Conservation (phyloP, 2,329 filamentous ascomycete genomes). For the Dactylellina parvicollis region DNA sequence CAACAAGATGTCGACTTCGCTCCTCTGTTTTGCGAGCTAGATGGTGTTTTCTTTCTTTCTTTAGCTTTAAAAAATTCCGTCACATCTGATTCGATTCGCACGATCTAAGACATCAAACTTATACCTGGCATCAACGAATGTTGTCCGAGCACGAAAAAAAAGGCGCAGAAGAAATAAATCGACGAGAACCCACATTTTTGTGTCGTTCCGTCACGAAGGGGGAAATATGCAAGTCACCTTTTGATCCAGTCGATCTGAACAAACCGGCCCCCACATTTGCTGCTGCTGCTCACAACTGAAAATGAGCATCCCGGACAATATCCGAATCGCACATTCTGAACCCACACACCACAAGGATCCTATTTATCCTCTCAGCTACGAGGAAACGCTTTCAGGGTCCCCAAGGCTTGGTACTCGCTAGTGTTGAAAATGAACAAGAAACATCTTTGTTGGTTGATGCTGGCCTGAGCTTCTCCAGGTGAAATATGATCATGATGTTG, state of each 20-base stretch:
- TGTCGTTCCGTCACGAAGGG: constrained; percentile 1
- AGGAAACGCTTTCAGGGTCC: not conserved
- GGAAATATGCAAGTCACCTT: constrained; percentile 37
- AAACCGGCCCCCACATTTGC: constrained; percentile 20
- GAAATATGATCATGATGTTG: too few species aligned
- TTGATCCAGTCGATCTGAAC: constrained; percentile 3
- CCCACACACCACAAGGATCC: constrained; percentile 23
- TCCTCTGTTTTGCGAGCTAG: constrained; percentile 12
- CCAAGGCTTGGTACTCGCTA: not conserved
- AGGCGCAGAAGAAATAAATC: constrained; percentile 1
- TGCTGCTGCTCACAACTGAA: constrained; percentile 8
- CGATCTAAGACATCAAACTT: constrained; percentile 40
- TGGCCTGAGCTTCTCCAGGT: constrained; percentile 23
- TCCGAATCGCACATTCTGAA: constrained; percentile 36
- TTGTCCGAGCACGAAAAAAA: constrained; percentile 5
- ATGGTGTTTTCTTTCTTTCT: not conserved
- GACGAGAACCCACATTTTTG: not conserved
- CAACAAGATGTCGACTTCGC: constrained; percentile 39
- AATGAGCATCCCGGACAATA: constrained; percentile 39
- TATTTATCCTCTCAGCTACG: constrained; percentile 27
- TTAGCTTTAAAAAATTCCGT: constrained; percentile 14
- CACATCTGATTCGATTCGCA: constrained; percentile 30
- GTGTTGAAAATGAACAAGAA: not conserved
- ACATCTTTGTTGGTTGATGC: not conserved
- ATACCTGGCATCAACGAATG: constrained; percentile 17